These are phyloP conservation scores for Kluyveromyces wickerhamii DNA, from an alignment of 805 yeast species.

Conservation along the genomic window DNA sequence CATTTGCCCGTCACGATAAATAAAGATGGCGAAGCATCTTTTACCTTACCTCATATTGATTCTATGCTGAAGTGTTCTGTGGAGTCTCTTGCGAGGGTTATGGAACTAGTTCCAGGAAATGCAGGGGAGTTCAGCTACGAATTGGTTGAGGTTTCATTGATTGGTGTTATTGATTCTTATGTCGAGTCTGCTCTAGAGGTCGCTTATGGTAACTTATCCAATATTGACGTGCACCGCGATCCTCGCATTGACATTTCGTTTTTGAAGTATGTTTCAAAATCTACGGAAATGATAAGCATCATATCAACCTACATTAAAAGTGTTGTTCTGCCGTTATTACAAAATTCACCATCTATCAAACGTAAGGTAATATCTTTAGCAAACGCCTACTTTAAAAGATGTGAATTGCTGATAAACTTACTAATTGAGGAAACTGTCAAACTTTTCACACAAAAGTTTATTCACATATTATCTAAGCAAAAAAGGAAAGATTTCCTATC, in stretches of 20 bases:
- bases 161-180: conserved; percentile 66
- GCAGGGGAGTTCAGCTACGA: conserved; percentile 57
- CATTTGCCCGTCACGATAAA: background rate
- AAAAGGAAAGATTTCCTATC: conserved; percentile 62
- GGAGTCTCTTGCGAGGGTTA: conserved; percentile 68
- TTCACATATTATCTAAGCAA: conserved; percentile 51
- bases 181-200: conserved; percentile 70
- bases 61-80: conserved; percentile 59
- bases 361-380: conserved; percentile 53
- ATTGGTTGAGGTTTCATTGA: conserved; percentile 55
- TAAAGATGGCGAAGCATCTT: conserved; percentile 14
- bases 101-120: conserved; percentile 61
- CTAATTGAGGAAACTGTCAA: conserved; percentile 53
- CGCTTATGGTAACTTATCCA: conserved; percentile 42
- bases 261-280: conserved; percentile 41
- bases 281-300: conserved; percentile 54
- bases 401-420: conserved; percentile 59
- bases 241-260: conserved; percentile 37
- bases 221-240: conserved; percentile 26
- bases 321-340: conserved; percentile 67
- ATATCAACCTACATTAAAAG: conserved; percentile 67
- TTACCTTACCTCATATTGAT: conserved; percentile 45
- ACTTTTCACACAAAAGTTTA: conserved; percentile 43
- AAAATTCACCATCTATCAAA: conserved; percentile 47
- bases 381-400: conserved; percentile 49